Conservation (phyloP, 495 filamentous ascomycete genomes). For the Neurospora hispaniola region DNA sequence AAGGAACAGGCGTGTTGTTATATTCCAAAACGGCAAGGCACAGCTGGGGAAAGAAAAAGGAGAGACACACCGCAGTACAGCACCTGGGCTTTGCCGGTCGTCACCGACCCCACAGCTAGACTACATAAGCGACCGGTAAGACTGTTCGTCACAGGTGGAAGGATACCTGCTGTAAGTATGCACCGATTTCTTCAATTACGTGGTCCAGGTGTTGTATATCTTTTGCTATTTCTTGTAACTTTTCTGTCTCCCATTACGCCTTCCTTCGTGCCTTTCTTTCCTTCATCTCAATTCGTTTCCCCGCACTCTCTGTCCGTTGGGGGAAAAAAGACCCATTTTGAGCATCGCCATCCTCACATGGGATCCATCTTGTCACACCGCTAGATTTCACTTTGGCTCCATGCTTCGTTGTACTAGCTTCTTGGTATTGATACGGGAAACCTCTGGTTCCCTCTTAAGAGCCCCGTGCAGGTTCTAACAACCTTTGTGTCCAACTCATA, state of each 20-base stretch:
- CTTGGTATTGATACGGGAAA: not conserved
- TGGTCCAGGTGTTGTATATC: not conserved
- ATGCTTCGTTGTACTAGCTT: not conserved
- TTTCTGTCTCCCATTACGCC: not conserved
- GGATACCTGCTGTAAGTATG: not conserved
- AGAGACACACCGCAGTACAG: constrained; percentile 10
- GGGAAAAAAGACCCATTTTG: not conserved
- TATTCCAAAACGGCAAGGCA: not conserved
- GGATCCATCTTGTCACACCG: not conserved
- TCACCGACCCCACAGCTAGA: constrained; percentile 35
- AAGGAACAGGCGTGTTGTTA: not conserved
- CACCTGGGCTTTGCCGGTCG: constrained; percentile 22
- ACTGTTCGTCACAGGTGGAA: not conserved
- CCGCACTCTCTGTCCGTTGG: not conserved
- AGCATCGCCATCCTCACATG: not conserved
- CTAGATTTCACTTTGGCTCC: not conserved
- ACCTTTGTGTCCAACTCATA: not conserved
- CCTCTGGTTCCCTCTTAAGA: too few relatives aligned
- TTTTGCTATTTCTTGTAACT: not conserved
- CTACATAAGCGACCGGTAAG: constrained; percentile 18
- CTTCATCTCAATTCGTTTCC: not conserved
- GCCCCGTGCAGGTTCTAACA: too few relatives aligned
- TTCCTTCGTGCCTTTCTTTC: not conserved
- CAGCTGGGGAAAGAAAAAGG: not conserved
- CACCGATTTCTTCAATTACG: not conserved